Base-by-base conservation (phyloP, 768 basidiomycete genomes). In the Filobasidium wieringae region DNA sequence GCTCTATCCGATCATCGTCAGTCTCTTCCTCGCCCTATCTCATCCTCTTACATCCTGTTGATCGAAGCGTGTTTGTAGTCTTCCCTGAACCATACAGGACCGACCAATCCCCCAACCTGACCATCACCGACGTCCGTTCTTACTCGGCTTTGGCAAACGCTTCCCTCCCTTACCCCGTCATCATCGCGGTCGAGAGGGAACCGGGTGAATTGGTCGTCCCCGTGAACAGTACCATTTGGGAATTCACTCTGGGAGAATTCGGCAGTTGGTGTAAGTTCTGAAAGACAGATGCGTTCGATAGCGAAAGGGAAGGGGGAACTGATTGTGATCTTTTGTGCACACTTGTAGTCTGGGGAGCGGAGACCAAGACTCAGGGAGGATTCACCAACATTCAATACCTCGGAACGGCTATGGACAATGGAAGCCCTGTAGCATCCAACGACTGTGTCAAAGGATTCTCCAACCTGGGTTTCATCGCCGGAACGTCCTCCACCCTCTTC, bases 361-460 rank as follows among this genome's bases (percentile, higher is more conserved):
- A 60, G 12, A 52, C 45, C 4, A 67, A 85, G 9, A 78, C 72
- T 51, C 74, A 86, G 7, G 82, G 82, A n/a, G 82, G 85, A 0
- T 87, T 85, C 69, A 75, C 76, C 5, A 74, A 76, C 0, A 69
- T 77, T 32, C 74, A 78, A 59, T 77, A 79, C 64, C 63, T 80
- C 6, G 89, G 89, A 5, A 87, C 86, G 0, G 76, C 78, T 59
- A 67, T 88, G 17, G 69, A 72, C 24, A 79, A 83, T 57, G 86
- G 84, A 2, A 66, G 75, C 57, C 78, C 84, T 0, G 74, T 72
- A 11, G 82, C 80, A 59, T 70, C 75, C 6, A 79, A 81, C 11
- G 72, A 80, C 0, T 92, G 89, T 69, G 82, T 83, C 12, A 80
- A 79, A 4, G 83, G 82, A 7, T 88, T 87, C 64, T 86, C 88